Base-by-base conservation (phyloP, 805 yeast genomes). In the Pichia exigua region DNA sequence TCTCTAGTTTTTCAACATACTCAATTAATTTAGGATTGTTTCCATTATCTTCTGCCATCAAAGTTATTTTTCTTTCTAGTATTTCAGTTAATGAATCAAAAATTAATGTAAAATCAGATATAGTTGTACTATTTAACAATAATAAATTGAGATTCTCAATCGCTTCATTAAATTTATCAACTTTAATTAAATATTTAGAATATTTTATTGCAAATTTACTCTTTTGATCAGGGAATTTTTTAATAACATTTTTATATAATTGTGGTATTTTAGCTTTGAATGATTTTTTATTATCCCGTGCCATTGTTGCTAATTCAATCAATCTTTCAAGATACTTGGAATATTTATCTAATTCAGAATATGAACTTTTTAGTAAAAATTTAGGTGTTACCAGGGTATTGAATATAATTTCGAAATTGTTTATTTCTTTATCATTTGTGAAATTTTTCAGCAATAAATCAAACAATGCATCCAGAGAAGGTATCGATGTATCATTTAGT, bases 41-140 rank as follows among this genome's bases (percentile, higher is more conserved):
- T 3, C 61, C 56, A 4, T 49, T 32, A 13, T n/a, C 35, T 12
- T 38, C 27, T 1, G 51, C 17, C 15, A 61, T 54, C 22, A 59
- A 61, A 5, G 55, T 45, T 9, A 55, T 38, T 30, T 71, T 54
- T 3, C 71, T 56, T 54, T 85, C 92, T 61, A 82, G 82, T 62
- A 81, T 72, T 56, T 82, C 83, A 7, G 80, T 66, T 57, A 77
- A 81, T 4, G 79, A 68, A 61, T 87, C 90, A 63, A 79, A 88
- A 0, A 87, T 69, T 21, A 71, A 59, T 0, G 83, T 74, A 62
- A 88, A 87, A 54, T 85, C 91, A 39, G 70, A 70, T 5, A 85
- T 66, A 0, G 88, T 77, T 7, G 63, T 47, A 3, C 83, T 77
- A 2, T 66, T 59, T 1, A 60, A 45, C 15, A 87, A 56, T 0